Evolutionary conservation across 2,329 filamentous ascomycete species (phyloP), one percentile per base, ranked within the genome.

Genomic region (Bipolaris oryzae): DNA sequence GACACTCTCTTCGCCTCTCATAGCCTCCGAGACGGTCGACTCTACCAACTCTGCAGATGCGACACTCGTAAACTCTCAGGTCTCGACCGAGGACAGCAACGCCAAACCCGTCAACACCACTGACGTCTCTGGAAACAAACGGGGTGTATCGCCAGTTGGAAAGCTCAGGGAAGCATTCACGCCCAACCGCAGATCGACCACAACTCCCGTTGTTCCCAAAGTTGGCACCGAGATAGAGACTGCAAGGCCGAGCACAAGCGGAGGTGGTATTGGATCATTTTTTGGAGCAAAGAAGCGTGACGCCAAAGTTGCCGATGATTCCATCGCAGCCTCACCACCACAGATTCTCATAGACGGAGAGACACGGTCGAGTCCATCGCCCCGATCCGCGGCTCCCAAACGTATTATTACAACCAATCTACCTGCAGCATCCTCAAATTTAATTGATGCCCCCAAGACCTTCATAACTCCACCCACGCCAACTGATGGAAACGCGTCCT

Each of bases 111-210:
- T 76, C 39, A 70, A 67, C 45, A 75, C 74, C 49, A 62, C 73
- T 57, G 71, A 73, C 65, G 56, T 70, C 39, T 50, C 68, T 50
- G 57, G 68, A 15, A 66, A 79, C 60, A 83, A 83, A 64, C 84
- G 89, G 57, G 86, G 86, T 21, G 81, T 85, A 18, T 93, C 91
- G 9, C 89, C 90, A 10, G 86, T 84, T 49, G 85, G 87, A 69
- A 90, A 87, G 69, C 80, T 94, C 59, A 89, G 85, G 73, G 87
- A 88, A 70, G 89, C 88, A 11, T 91, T 95, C 68, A 84, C 79
- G 56, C 75, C 73, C 15, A 67, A 64, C 7, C 64, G 67, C 47
- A 66, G 69, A 44, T 60, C 68, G 13, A 70, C 10, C 28, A 31
- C 72, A 10, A 28, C 49, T 21, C 53, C 49, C 6, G 34, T 43